Evolutionary conservation across 2,329 filamentous ascomycete genomes (phyloP).

Genomic region (Cercospora janseana): DNA sequence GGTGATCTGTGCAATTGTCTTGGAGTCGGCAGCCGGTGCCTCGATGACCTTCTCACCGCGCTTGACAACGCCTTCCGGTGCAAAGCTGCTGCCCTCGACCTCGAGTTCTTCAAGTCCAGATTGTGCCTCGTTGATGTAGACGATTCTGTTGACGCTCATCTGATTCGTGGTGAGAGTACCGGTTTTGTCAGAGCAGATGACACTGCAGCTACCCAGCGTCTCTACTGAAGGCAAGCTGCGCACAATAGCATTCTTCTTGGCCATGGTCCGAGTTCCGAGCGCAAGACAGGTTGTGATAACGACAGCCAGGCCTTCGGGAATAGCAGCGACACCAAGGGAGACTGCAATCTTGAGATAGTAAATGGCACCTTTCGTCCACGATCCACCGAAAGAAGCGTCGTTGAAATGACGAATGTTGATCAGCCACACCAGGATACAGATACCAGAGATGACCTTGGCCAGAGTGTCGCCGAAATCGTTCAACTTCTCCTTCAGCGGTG

Average conservation of each 20-base stretch:
- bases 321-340: constrained; percentile 94
- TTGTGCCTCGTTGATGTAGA: constrained; percentile 74
- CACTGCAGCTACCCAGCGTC: constrained; percentile 96
- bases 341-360: constrained; percentile 99
- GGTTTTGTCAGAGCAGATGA: constrained; percentile 99
- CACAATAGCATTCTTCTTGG: constrained; percentile 95
- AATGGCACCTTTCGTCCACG: constrained; percentile 91
- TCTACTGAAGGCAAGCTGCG: constrained; percentile 95
- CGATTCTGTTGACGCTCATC: constrained; percentile 95
- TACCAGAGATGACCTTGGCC: constrained; percentile 96
- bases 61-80: constrained; percentile 73
- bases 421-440: constrained; percentile 94
- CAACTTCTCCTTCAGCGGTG: constrained; percentile 95
- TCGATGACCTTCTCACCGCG: constrained; percentile 63
- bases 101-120: constrained; percentile 78
- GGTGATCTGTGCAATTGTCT: constrained; percentile 75
- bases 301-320: constrained; percentile 93
- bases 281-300: constrained; percentile 99
- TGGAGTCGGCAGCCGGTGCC: constrained; percentile 68
- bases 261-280: constrained; percentile 96
- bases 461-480: constrained; percentile 96
- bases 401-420: constrained; percentile 98
- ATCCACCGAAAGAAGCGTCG: constrained; percentile 83
- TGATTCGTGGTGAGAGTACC: constrained; percentile 97
- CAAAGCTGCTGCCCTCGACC: constrained; percentile 89